These are phyloP conservation scores for Phytophthora pistaciae DNA, from an alignment of 352 stramenopile species.

Conservation along the genomic window DNA sequence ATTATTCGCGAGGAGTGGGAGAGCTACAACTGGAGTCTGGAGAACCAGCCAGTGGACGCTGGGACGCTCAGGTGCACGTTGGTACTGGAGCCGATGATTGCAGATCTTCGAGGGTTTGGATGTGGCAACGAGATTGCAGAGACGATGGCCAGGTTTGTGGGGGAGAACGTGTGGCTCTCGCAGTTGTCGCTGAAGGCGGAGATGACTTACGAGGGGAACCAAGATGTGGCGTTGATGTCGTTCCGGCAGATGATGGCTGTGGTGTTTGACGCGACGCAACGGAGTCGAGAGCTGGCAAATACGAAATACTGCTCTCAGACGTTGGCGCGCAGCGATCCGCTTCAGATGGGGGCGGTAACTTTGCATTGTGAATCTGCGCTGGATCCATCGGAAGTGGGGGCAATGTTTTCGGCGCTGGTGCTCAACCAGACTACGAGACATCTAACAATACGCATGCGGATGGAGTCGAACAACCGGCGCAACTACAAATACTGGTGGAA, in stretches of 20 bases:
- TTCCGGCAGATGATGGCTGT: constrained; percentile 29
- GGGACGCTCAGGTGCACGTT: constrained; percentile 28
- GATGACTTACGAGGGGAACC: neutral
- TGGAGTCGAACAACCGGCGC: constrained; percentile 4
- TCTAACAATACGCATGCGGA: constrained; percentile 6
- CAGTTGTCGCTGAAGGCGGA: constrained; percentile 10
- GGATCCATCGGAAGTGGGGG: constrained; percentile 6
- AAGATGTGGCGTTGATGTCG: constrained; percentile 1
- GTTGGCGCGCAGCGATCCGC: neutral
- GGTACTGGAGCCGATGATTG: constrained; percentile 22
- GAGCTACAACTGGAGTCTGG: constrained; percentile 26
- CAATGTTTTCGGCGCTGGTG: constrained; percentile 23
- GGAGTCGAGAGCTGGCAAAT: constrained; percentile 22
- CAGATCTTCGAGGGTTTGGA: constrained; percentile 7
- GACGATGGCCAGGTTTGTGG: constrained; percentile 22
- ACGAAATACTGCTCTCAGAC: constrained; percentile 14
- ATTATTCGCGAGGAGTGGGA: constrained; percentile 24
- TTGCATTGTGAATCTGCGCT: constrained; percentile 14
- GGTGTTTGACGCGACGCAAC: constrained; percentile 25
- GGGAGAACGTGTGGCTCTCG: constrained; percentile 30
- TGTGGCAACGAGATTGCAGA: constrained; percentile 20
- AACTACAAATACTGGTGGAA: constrained; percentile 18
- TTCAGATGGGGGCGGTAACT: constrained; percentile 15
- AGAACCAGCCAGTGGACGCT: constrained; percentile 20
- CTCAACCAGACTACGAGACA: constrained; percentile 22